Evolutionary conservation across 176 grass and related monocot species (phyloP), one percentile per base, ranked within the genome.

Genomic region (Avena eriantha): DNA sequence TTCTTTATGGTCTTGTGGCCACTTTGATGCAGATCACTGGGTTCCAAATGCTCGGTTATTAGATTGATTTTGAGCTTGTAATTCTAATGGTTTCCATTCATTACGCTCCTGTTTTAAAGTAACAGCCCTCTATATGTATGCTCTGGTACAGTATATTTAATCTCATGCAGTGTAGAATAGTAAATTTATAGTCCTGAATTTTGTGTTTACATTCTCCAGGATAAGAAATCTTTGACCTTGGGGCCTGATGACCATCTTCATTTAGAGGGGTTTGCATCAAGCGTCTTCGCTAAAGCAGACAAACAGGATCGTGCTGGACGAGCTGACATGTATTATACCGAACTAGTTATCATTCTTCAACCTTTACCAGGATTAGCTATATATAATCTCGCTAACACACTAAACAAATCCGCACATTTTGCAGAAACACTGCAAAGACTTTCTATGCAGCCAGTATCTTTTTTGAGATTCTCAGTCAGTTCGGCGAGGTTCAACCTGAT

Each of bases 391-490:
- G 13, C 68, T 66, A 68, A 86, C 59, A 2, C 78, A 58, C 61
- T 8, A 86, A 85, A 85, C 22, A 65, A 76, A 85, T 76, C 34
- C 57, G 24, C 45, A n/a, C 17, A 45, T 89, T 58, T 83, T 86
- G 80, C 82, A 98, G 97, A 90, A 94, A 93, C 84, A 99, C 97
- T 59, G 97, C 97, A 63, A 99, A 99, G 86, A 99, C 94, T 26
- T 99, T 97, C 86, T 99, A 99, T 94, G 94, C 97, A 29, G 94
- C 94, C 31, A 99, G 97, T 78, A 96, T 96, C 45, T 99, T 99
- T 78, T 96, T 93, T 45, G 97, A 99, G 87, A 94, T 99, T 86
- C 90, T 99, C 51, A 91, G 86, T 56, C 97, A 99, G 74, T 99
- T 99, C 84, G 92, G 94, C 33, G 92, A 94, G 69, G 79, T 93